These are phyloP conservation scores for Butyriboletus loyo DNA, from an alignment of 768 basidiomycete genomes.

Conservation along the genomic window DNA sequence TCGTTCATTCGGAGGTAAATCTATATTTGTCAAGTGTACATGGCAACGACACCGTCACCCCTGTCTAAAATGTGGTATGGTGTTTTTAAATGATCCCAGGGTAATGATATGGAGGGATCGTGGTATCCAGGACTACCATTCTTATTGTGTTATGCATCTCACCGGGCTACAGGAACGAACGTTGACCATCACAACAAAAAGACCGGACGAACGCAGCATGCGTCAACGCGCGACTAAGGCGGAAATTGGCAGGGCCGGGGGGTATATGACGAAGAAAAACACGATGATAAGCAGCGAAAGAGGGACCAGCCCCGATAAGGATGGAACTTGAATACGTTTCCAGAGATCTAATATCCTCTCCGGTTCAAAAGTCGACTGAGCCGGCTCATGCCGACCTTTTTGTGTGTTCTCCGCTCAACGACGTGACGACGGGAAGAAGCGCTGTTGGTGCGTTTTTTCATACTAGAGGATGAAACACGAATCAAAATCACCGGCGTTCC, in stretches of 20 bases:
- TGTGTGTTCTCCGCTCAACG: conserved; percentile 7
- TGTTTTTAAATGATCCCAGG: not conserved
- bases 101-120: not conserved
- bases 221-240: conserved; percentile 10
- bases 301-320: not conserved
- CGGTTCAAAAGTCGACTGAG: conserved; percentile 6
- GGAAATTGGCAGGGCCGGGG: not conserved
- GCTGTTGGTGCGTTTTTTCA: not conserved
- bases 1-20: not conserved
- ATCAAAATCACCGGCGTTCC: not conserved
- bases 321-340: conserved; percentile 9
- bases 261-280: not conserved
- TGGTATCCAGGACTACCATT: conserved; percentile 13
- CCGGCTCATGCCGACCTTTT: conserved; percentile 2
- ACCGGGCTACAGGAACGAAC: conserved; percentile 10
- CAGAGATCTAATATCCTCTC: conserved; percentile 11
- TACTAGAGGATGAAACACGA: not conserved
- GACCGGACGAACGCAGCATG: conserved; percentile 2
- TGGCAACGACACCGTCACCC: no score
- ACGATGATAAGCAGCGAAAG: not conserved
- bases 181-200: not conserved
- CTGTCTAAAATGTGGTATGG: no score
- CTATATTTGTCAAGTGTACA: no score
- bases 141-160: not conserved
- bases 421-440: conserved; percentile 8